Conservation (phyloP, 2,329 filamentous ascomycete genomes). For the Cladosporium cucumerinum region DNA sequence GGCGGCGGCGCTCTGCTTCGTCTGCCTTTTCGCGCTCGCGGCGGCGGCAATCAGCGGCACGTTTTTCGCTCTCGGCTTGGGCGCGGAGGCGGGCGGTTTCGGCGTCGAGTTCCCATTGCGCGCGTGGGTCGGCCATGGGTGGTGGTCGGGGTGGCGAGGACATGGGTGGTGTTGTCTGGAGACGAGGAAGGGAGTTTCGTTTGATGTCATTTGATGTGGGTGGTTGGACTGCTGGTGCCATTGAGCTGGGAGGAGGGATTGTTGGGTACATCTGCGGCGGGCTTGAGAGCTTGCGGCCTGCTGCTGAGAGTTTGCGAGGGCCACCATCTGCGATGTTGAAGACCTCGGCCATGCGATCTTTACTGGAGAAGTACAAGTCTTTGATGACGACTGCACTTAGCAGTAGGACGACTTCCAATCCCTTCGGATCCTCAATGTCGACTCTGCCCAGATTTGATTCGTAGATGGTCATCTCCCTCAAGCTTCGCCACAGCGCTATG, state of each 20-base stretch:
- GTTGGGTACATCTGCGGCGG: constrained; percentile 21
- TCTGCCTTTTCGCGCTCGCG: constrained; percentile 58
- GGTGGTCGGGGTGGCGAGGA: constrained; percentile 26
- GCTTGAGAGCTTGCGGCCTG: constrained; percentile 27
- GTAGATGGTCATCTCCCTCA: constrained; percentile 81
- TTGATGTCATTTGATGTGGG: constrained; percentile 22
- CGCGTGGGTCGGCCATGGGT: constrained; percentile 48
- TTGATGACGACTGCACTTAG: constrained; percentile 59
- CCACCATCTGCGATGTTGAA: constrained; percentile 67
- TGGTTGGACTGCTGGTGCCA: constrained; percentile 4
- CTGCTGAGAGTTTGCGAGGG: constrained; percentile 27
- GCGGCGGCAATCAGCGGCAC: constrained; percentile 48
- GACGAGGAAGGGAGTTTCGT: constrained; percentile 28
- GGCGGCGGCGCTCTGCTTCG: constrained; percentile 54
- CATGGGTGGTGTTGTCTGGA: constrained; percentile 24
- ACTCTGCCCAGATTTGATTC: constrained; percentile 88
- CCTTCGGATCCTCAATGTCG: constrained; percentile 91
- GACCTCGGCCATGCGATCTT: constrained; percentile 61
- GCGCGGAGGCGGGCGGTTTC: constrained; percentile 48
- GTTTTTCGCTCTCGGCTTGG: constrained; percentile 42
- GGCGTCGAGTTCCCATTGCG: constrained; percentile 51
- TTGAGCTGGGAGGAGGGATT: neutral
- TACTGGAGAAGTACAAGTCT: constrained; percentile 54
- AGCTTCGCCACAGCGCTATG: constrained; percentile 76
- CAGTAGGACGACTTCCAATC: constrained; percentile 76